Evolutionary conservation across 108 stramenopile genomes (phyloP).

Genomic region (Heterococcus sp.): DNA sequence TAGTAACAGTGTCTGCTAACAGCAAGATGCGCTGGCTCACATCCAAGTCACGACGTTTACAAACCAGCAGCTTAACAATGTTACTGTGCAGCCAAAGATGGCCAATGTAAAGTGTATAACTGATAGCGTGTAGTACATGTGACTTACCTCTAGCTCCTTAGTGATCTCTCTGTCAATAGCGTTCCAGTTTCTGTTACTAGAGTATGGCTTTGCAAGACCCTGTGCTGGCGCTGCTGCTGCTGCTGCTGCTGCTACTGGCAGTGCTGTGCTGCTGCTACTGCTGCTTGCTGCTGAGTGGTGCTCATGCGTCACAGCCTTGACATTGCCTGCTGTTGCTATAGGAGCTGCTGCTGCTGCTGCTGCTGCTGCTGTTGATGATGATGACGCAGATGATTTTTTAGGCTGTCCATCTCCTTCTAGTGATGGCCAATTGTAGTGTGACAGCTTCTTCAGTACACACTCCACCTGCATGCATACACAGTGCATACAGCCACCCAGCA

Average conservation of each 20-base stretch:
- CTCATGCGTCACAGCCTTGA: neutral
- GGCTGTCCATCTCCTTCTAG: conserved; percentile 16
- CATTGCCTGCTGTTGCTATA: neutral
- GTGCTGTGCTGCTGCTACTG: neutral
- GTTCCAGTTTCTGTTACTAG: conserved; percentile 36
- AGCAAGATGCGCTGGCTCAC: no score
- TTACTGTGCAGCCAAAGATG: no score
- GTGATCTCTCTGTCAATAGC: conserved; percentile 41
- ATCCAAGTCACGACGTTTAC: no score
- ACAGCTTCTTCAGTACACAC: conserved; percentile 15
- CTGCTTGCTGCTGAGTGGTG: neutral
- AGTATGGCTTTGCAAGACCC: conserved; percentile 26
- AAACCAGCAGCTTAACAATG: no score
- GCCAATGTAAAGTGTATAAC: no score
- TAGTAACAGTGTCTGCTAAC: no score
- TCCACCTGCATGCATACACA: conserved; percentile 41
- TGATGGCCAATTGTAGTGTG: conserved; percentile 18
- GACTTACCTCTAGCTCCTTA: conserved; percentile 72
- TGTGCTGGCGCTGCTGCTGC: neutral
- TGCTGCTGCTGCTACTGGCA: neutral
- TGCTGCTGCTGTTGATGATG: neutral
- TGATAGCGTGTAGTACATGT: no score
- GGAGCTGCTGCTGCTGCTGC: neutral
- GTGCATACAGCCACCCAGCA: neutral
- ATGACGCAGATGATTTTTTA: neutral